phyloP scores from a whole-genome alignment of 305 asterid genomes.

The Vinca major region DNA sequence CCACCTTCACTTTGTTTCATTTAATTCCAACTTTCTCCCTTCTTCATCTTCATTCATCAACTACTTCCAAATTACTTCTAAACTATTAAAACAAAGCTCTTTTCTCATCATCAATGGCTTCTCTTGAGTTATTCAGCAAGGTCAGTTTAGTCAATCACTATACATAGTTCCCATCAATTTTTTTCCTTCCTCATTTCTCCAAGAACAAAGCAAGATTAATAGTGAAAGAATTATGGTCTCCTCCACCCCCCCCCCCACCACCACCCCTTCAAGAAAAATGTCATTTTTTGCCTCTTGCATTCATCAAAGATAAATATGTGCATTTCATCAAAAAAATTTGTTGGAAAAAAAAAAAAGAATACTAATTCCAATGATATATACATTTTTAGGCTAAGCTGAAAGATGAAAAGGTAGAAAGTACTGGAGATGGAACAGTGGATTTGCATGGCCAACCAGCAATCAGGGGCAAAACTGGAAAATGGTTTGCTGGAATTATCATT shows the following conservation, averaged over 20 bases:
- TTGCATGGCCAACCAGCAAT: constrained; percentile 63
- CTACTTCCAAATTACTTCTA: constrained; percentile 15
- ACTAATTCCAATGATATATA: not conserved
- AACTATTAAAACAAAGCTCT: constrained; percentile 4
- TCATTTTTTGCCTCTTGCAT: not conserved
- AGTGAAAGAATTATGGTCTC: not conserved
- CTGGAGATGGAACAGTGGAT: constrained; percentile 77
- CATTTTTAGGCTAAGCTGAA: constrained; percentile 33
- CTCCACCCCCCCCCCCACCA: not conserved
- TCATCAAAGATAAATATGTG: constrained; percentile 6
- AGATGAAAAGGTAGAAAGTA: constrained; percentile 29
- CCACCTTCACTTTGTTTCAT: constrained; percentile 13
- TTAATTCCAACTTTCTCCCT: constrained; percentile 12
- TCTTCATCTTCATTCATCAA: constrained; percentile 9
- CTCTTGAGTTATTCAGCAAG: constrained; percentile 52
- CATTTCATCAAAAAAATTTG: no score
- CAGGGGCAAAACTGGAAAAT: constrained; percentile 46
- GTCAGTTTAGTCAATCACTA: constrained; percentile 16
- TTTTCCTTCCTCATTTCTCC: not conserved
- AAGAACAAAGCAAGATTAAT: not conserved
- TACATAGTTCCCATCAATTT: not conserved
- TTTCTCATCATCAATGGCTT: constrained; percentile 44
- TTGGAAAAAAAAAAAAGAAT: not conserved
- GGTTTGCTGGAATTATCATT: constrained; percentile 72
- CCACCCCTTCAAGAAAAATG: not conserved